These are phyloP conservation scores for Teunomyces funiuensis DNA, from an alignment of 805 yeast species.

Conservation along the genomic window DNA sequence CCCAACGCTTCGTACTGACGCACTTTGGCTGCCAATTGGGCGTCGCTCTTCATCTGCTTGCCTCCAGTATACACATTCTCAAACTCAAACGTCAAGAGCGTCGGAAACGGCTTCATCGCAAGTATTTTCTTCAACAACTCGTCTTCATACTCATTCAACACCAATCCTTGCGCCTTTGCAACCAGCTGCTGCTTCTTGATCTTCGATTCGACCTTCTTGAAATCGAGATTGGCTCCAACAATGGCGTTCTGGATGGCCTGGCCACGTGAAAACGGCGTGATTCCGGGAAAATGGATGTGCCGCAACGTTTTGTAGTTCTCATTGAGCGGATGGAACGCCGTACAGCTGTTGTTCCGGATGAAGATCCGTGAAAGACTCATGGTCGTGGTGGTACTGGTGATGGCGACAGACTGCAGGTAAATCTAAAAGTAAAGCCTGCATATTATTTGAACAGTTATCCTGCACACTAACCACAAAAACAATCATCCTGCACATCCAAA, in stretches of 20 bases:
- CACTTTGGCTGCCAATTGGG: slow-evolving; percentile 32
- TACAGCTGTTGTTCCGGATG: slow-evolving; percentile 4
- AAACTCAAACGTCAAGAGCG: slow-evolving; percentile 80
- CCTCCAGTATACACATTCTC: slow-evolving; percentile 91
- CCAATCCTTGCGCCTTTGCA: slow-evolving; percentile 38
- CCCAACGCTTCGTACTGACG: slow-evolving; percentile 30
- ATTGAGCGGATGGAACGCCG: slow-evolving; percentile 30
- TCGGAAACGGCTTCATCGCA: slow-evolving; percentile 58
- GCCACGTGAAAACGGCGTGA: slow-evolving; percentile 46
- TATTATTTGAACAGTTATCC: too few relatives aligned
- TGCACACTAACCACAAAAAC: too few relatives aligned
- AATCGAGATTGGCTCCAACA: slow-evolving; percentile 56
- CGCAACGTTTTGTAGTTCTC: slow-evolving; percentile 36
- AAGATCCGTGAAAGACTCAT: not conserved
- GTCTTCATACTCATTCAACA: slow-evolving; percentile 48
- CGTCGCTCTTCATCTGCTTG: slow-evolving; percentile 64
- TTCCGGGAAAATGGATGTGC: slow-evolving; percentile 44
- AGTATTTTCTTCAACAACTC: slow-evolving; percentile 43
- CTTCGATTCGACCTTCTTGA: slow-evolving; percentile 52
- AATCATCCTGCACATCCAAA: not conserved
- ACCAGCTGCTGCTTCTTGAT: slow-evolving; percentile 41
- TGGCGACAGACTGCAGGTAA: not conserved
- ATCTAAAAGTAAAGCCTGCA: not conserved
- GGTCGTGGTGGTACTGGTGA: not conserved
- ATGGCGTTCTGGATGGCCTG: slow-evolving; percentile 55